Base-by-base conservation (phyloP, 192 early-diverging fungal species). In the Kickxella alabastrina region DNA sequence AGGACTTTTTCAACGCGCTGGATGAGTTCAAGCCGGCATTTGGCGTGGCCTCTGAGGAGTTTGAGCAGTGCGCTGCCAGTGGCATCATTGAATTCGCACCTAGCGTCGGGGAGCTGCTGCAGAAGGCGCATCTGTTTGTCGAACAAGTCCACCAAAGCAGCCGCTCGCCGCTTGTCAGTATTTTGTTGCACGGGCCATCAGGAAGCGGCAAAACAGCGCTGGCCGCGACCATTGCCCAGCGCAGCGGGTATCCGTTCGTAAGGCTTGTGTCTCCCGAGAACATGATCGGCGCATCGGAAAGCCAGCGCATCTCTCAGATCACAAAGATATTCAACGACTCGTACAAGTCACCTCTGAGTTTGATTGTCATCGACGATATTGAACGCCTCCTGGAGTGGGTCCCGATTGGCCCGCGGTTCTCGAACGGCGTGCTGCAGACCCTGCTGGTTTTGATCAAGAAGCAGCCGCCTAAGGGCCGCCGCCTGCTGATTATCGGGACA, bases 271-370 rank as follows among this genome's bases (percentile, higher is more conserved):
- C 94, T 0, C 94, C 96, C 10, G 96, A 97, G 55, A 79, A 78
- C 17, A 95, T 99, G 93, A 84, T 97, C 60, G 96, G 96, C 17
- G 89, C 85, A 60, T 79, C 75, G 0, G 94, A 99, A 60, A 54
- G 76, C 23, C 85, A 91, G 29, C 92, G 92, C 54, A 87, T 94
- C 53, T 80, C 79, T 38, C 75, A 83, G 6, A 96, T 99, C 64
- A 91, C 84, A 79, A 92, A 92, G 76, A 60, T 93, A n/a, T 99
- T 99, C 66, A 87, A 87, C 62, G 96, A 99, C 72, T 90, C 96
- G 4, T 95, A 97, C 80, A 93, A 93, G 62, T 96, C 93, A 2
- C 91, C 93, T 14, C 59, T 92, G 42, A 94, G 91, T 72, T 81
- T 93, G 17, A 87, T 99, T 62, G 92, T 99, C 18, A 81, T 99